phyloP scores from a whole-genome alignment of 805 yeast species.

The Cyberlindnera maritima region DNA sequence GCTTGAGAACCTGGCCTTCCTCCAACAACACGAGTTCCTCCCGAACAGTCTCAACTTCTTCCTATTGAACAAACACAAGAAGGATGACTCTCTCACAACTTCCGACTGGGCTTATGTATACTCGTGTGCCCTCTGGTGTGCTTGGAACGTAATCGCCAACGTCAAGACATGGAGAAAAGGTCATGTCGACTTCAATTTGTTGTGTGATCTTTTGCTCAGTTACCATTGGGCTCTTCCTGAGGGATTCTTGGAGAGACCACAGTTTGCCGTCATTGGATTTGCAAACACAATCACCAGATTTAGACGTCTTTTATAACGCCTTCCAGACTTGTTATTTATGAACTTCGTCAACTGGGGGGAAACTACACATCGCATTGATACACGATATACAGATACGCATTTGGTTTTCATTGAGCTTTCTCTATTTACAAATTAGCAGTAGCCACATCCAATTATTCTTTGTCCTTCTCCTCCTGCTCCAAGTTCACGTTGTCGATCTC shows the following conservation, averaged over 20 bases:
- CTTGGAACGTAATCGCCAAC: constrained; percentile 14
- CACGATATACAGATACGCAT: neutral
- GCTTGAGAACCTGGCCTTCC: constrained; percentile 22
- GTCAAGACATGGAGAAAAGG: constrained; percentile 13
- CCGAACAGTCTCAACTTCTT: constrained; percentile 13
- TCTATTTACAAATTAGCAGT: too few relatives aligned
- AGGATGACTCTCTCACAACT: constrained; percentile 3
- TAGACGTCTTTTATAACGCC: neutral
- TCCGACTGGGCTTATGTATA: constrained; percentile 26
- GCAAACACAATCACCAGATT: constrained; percentile 16
- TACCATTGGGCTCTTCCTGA: constrained; percentile 23
- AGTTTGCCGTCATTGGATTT: constrained; percentile 22
- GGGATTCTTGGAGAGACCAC: constrained; percentile 16
- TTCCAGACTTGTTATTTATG: too few relatives aligned
- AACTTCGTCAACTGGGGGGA: neutral
- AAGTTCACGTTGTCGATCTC: neutral
- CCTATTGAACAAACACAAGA: constrained; percentile 13
- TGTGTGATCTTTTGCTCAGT: constrained; percentile 19
- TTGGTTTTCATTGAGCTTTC: too few relatives aligned
- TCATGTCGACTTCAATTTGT: constrained; percentile 6
- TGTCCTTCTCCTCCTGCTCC: neutral
- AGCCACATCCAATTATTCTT: too few relatives aligned
- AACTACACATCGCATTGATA: neutral
- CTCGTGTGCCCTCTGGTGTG: constrained; percentile 22
- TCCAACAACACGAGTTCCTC: constrained; percentile 19